These are phyloP conservation scores for Candida sanyiensis DNA, from an alignment of 805 yeast genomes.

Conservation along the genomic window DNA sequence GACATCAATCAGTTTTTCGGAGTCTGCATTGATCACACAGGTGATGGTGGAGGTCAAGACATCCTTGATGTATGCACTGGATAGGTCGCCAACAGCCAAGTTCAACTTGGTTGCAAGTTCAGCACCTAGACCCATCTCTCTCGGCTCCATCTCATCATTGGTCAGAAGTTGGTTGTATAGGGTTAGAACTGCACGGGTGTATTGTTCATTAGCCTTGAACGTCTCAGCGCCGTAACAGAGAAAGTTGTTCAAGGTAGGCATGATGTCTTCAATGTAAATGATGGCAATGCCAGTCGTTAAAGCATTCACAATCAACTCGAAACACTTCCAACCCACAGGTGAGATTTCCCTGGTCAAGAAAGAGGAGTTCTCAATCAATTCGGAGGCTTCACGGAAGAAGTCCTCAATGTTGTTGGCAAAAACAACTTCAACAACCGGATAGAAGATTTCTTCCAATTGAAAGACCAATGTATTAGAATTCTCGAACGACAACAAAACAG, in stretches of 20 bases:
- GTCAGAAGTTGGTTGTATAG: slow-evolving; percentile 40
- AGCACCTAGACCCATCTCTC: slow-evolving; percentile 53
- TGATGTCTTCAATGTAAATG: slow-evolving; percentile 67
- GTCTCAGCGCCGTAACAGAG: slow-evolving; percentile 53
- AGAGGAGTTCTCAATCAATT: slow-evolving; percentile 64
- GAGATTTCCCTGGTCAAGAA: slow-evolving; percentile 55
- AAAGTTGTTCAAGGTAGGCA: slow-evolving; percentile 69
- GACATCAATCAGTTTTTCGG: slow-evolving; percentile 21
- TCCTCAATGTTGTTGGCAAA: slow-evolving; percentile 62
- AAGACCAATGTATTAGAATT: slow-evolving; percentile 63
- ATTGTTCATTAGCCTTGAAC: slow-evolving; percentile 40
- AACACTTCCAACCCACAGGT: slow-evolving; percentile 69
- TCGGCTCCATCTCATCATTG: slow-evolving; percentile 44
- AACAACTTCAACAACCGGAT: slow-evolving; percentile 66
- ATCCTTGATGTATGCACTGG: slow-evolving; percentile 40
- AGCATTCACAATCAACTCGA: slow-evolving; percentile 42
- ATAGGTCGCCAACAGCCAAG: slow-evolving; percentile 44
- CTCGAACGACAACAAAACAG: slow-evolving; percentile 78
- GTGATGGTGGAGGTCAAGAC: slow-evolving; percentile 38
- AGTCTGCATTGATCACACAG: slow-evolving; percentile 30
- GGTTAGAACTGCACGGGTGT: slow-evolving; percentile 43
- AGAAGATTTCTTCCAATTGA: slow-evolving; percentile 58
- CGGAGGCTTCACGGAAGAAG: slow-evolving; percentile 71
- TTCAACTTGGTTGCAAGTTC: slow-evolving; percentile 62
- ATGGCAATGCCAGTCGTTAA: slow-evolving; percentile 46